These are phyloP conservation scores for Blastobotrys proliferans DNA, from an alignment of 1,139 yeast species.

Conservation along the genomic window DNA sequence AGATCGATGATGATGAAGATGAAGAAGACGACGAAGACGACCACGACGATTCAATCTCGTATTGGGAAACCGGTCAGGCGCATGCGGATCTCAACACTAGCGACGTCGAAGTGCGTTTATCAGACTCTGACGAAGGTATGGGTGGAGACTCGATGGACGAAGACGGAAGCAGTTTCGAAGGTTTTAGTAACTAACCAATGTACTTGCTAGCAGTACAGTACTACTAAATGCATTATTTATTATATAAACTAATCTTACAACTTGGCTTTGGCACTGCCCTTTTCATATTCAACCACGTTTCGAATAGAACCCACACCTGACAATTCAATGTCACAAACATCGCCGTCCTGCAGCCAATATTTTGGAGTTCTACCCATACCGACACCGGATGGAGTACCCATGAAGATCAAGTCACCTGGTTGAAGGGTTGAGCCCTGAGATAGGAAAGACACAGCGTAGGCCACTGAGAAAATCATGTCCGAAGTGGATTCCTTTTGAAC, in stretches of 20 bases:
- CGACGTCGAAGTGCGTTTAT: too few relatives aligned
- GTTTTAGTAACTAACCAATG: constrained; percentile 2
- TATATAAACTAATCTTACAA: constrained; percentile 3
- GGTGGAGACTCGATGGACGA: not conserved
- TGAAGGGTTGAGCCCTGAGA: constrained; percentile 49
- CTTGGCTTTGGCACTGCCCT: constrained; percentile 9
- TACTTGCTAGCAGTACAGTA: not conserved
- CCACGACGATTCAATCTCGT: constrained; percentile 3
- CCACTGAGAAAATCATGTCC: constrained; percentile 49
- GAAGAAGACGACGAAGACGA: constrained; percentile 13
- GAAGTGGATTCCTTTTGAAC: constrained; percentile 45
- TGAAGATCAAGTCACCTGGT: constrained; percentile 49
- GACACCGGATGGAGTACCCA: constrained; percentile 55
- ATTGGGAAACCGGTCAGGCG: too few relatives aligned
- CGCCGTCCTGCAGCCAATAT: constrained; percentile 45
- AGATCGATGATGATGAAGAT: constrained; percentile 12
- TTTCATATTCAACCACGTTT: constrained; percentile 38
- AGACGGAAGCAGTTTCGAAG: not conserved
- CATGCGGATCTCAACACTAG: too few relatives aligned
- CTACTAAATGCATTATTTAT: not conserved
- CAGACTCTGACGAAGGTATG: not conserved
- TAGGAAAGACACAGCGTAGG: constrained; percentile 44
- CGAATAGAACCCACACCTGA: constrained; percentile 44
- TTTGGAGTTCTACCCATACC: constrained; percentile 43
- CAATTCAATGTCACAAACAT: constrained; percentile 42